Evolutionary conservation across 2,329 filamentous ascomycete species (phyloP).

Genomic region (Trichophyton simii): DNA sequence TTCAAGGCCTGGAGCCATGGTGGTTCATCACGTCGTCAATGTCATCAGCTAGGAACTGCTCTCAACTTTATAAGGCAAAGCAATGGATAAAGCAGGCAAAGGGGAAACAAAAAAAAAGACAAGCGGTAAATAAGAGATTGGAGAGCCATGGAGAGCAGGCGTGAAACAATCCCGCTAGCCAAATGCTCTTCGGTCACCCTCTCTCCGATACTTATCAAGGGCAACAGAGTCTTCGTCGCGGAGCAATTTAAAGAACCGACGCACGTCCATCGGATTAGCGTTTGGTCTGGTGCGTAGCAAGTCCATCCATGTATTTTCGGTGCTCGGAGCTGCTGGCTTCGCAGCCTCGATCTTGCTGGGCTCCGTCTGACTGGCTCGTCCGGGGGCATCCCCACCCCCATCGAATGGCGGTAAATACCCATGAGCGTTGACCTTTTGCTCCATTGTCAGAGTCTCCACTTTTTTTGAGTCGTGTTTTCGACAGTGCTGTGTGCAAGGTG

Average conservation of each 20-base stretch:
- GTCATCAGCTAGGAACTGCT: neutral
- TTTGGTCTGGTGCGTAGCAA: constrained; percentile 8
- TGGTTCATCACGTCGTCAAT: neutral
- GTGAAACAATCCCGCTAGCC: constrained; percentile 1
- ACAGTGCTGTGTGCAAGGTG: constrained; percentile 16
- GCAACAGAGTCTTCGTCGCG: constrained; percentile 17
- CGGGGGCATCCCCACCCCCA: constrained; percentile 16
- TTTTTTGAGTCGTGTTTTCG: constrained; percentile 17
- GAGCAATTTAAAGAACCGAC: constrained; percentile 17
- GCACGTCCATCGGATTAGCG: constrained; percentile 15
- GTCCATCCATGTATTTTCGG: neutral
- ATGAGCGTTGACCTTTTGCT: constrained; percentile 22
- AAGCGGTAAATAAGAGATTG: neutral
- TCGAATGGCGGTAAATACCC: constrained; percentile 22
- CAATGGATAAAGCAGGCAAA: neutral
- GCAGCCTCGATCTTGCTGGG: neutral
- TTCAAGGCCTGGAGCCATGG: neutral
- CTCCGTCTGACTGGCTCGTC: neutral
- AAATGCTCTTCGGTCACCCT: constrained; percentile 5
- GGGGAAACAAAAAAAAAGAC: neutral
- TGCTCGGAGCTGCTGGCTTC: neutral
- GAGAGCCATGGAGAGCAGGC: neutral
- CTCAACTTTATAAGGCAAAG: neutral
- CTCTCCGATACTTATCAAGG: constrained; percentile 15
- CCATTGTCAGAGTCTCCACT: constrained; percentile 18